Evolutionary conservation across 106 monocot genomes (phyloP), one percentile per base, ranked within the genome.

Genomic region (Dendrobium officinale): DNA sequence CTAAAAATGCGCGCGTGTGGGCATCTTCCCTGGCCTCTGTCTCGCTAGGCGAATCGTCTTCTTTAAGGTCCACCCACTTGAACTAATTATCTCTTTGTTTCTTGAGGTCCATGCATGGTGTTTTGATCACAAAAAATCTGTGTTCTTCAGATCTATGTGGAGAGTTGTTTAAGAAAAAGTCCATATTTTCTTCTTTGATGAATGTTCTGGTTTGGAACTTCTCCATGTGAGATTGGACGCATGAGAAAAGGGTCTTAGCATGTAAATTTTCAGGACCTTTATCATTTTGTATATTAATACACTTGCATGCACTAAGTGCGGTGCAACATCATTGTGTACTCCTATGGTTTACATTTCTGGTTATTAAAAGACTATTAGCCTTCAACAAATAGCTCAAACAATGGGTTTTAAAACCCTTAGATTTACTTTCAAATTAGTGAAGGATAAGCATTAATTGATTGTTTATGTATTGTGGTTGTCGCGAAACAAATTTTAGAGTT

Each of bases 11-110:
- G 47, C 73, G 97, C 9, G 90, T 77, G 16, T 97, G 94, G 93
- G 92, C 94, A 22, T 94, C 96, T 3, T 89, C 97, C 47, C 51
- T 97, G 33, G 55, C 97, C 64, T 97, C 97, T 4, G 94, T 94
- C 20, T 94, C 97, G 15, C 85, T 97, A 0, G 92, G 94, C 10
- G 87, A 94, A 18, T 88, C 90, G 4, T 70, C 70, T 33, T 84
- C 90, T 45, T 84, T 85, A 44, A 76, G 82, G 55, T 33, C 47
- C 54, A 48, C 77, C 44, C 76, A 9, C 64, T 64, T 17, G 6
- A 76, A 27, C 42, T 80, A 15, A 70, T 4, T 5, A 15, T 51
- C 51, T 51, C 51, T 51, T 51, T 51, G 51, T 51, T 51, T 51
- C 51, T 51, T 15, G 51, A 51, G 51, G 51, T 11, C 13, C 16